Conservation (phyloP, 345 rosid genomes). For the Corchorus olitorius region DNA sequence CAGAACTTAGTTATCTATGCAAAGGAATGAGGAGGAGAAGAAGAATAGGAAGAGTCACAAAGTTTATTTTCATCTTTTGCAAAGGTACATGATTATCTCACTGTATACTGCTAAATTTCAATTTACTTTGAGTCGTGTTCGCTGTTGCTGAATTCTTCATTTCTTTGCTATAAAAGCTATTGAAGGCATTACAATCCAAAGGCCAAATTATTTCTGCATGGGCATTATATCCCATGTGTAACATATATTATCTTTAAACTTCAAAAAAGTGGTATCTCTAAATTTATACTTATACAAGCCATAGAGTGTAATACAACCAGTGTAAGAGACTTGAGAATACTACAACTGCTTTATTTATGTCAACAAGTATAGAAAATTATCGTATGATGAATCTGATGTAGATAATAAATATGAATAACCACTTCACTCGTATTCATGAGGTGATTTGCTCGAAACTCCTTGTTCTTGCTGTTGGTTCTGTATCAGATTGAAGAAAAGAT, state of each 20-base stretch:
- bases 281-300: slow-evolving; percentile 14
- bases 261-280: slow-evolving; percentile 6
- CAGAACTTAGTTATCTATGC: not conserved
- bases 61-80: not conserved
- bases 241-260: slow-evolving; percentile 8
- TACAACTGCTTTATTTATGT: not conserved
- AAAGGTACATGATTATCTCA: slow-evolving; percentile 1
- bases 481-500: slow-evolving; percentile 30
- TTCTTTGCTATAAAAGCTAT: slow-evolving; percentile 2
- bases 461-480: slow-evolving; percentile 43
- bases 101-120: not conserved
- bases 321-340: not conserved
- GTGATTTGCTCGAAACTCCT: slow-evolving; percentile 18
- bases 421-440: slow-evolving; percentile 23
- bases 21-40: not conserved
- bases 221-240: not conserved
- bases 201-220: not conserved
- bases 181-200: not conserved
- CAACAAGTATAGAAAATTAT: not conserved
- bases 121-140: not conserved
- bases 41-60: not conserved
- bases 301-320: slow-evolving; percentile 11
- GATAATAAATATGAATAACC: not conserved
- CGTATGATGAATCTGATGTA: slow-evolving; percentile 14
- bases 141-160: not conserved